phyloP scores from a whole-genome alignment of 805 yeast genomes.

The Ogataea paradorogensis region DNA sequence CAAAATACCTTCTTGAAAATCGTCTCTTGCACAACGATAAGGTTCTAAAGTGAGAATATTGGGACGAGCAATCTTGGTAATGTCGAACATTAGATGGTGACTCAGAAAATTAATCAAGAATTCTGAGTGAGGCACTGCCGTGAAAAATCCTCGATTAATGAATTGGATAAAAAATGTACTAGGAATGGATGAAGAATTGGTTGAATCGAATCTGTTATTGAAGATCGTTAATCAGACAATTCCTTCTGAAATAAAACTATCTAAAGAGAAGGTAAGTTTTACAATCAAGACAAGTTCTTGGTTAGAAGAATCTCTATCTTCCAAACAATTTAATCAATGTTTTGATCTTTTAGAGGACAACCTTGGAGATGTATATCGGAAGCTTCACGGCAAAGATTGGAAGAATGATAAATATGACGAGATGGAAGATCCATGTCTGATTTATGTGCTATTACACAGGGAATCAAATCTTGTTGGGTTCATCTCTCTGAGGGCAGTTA shows the following conservation, averaged over 20 bases:
- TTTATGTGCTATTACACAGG: conserved; percentile 37
- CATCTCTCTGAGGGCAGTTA: conserved; percentile 43
- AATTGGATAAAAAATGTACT: background rate
- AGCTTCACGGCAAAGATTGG: conserved; percentile 40
- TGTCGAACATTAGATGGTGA: conserved; percentile 43
- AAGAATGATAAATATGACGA: conserved; percentile 40
- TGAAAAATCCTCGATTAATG: background rate
- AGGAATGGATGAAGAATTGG: background rate
- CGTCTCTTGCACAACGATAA: conserved; percentile 95
- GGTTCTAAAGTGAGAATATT: conserved; percentile 83
- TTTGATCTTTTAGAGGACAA: conserved; percentile 26
- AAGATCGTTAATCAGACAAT: background rate
- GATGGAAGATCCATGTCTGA: conserved; percentile 46
- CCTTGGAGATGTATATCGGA: conserved; percentile 25
- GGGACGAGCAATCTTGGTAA: conserved; percentile 69
- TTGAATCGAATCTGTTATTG: background rate
- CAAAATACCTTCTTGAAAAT: conserved; percentile 81
- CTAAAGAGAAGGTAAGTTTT: background rate
- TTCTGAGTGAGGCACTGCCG: conserved; percentile 1
- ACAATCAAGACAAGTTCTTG: background rate
- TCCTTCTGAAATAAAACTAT: background rate
- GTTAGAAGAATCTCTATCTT: conserved; percentile 8
- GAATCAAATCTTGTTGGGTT: conserved; percentile 36
- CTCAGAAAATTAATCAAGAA: background rate
- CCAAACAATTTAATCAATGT: conserved; percentile 10